These are phyloP conservation scores for Exserohilum turcica DNA, from an alignment of 2,329 filamentous ascomycete species.

Conservation along the genomic window DNA sequence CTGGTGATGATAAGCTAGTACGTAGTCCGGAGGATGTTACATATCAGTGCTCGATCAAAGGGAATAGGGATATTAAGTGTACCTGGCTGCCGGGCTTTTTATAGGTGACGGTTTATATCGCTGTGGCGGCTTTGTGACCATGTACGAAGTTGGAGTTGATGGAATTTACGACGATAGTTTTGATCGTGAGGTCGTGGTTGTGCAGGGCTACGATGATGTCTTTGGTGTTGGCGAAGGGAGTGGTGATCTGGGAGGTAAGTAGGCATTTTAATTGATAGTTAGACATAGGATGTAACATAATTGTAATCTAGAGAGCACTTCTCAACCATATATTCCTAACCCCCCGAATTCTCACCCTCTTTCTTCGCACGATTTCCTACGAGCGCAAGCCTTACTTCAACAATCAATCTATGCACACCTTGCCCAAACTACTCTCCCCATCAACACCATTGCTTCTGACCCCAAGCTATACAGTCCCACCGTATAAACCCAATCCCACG, in stretches of 20 bases:
- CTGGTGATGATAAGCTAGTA: conserved; percentile 51
- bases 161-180: conserved; percentile 44
- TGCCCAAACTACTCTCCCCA: no score
- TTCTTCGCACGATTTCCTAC: no score
- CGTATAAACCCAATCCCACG: no score
- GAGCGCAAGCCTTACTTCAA: no score
- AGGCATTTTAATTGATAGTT: conserved; percentile 39
- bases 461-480: no score
- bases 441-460: no score
- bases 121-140: conserved; percentile 35
- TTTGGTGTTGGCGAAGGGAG: conserved; percentile 32
- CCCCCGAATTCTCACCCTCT: no score
- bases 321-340: no score
- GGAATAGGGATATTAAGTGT: neutral
- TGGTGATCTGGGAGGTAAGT: conserved; percentile 48
- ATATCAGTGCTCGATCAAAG: neutral
- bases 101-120: conserved; percentile 47
- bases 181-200: conserved; percentile 50
- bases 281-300: no score
- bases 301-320: no score
- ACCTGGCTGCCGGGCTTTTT: conserved; percentile 49
- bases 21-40: conserved; percentile 37
- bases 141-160: conserved; percentile 43
- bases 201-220: conserved; percentile 45
- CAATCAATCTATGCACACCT: no score